phyloP scores from a whole-genome alignment of 495 filamentous ascomycete species.

The Delitschia confertaspora region DNA sequence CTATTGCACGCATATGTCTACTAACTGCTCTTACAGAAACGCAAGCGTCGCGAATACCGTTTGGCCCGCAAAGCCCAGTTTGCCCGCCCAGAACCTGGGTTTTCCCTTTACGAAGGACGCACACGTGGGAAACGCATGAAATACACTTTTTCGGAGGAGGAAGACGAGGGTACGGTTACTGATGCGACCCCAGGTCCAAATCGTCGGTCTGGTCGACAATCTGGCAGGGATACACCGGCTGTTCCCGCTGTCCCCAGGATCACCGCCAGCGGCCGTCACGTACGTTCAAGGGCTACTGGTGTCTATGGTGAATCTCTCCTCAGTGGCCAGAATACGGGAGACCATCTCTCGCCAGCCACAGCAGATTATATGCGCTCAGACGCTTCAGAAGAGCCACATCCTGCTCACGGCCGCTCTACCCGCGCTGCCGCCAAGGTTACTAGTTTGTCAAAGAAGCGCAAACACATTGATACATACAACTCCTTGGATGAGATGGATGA shows the following conservation, averaged over 20 bases:
- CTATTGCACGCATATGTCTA: constrained; percentile 2
- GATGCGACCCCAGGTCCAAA: constrained; percentile 48
- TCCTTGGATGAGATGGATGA: constrained; percentile 54
- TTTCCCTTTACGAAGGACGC: constrained; percentile 90
- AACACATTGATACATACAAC: constrained; percentile 44
- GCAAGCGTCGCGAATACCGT: constrained; percentile 85
- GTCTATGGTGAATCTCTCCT: constrained; percentile 67
- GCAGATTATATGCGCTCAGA: constrained; percentile 33
- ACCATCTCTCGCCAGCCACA: constrained; percentile 26
- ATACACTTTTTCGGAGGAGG: constrained; percentile 91
- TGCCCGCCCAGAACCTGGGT: constrained; percentile 75
- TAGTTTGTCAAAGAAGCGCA: constrained; percentile 32
- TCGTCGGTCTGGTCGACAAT: constrained; percentile 68
- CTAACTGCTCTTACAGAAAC: constrained; percentile 55
- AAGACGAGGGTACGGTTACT: constrained; percentile 54
- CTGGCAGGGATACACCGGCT: constrained; percentile 59
- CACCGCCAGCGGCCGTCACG: constrained; percentile 84
- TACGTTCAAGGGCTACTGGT: constrained; percentile 63
- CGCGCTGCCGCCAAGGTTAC: constrained; percentile 27
- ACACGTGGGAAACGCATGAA: constrained; percentile 91
- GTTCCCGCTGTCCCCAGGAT: constrained; percentile 55
- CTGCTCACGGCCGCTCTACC: constrained; percentile 28
- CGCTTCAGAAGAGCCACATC: constrained; percentile 27
- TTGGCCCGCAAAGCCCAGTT: constrained; percentile 79
- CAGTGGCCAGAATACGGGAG: constrained; percentile 39